A percentile compares a stretch with the other conserved stretches of the same genome.
Conservation (phyloP, 176 grass and related monocot species). For the Bonia amplexicaulis region DNA sequence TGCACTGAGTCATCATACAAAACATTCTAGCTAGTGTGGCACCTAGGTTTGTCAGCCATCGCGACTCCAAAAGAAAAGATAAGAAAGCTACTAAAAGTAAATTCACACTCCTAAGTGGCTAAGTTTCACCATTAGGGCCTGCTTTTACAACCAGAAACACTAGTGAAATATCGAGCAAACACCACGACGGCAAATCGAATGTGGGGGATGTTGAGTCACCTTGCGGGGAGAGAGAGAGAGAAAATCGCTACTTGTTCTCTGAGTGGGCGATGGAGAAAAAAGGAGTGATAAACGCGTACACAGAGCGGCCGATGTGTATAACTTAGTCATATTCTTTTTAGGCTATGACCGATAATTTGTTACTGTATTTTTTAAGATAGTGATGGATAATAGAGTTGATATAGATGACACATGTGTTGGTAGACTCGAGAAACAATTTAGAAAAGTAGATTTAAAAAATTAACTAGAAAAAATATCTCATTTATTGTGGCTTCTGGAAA, state of each 20-base stretch:
- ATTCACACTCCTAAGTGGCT: too few species aligned
- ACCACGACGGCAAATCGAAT: not conserved
- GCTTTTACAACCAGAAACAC: not conserved
- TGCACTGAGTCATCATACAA: not conserved
- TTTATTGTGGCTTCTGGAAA: too few species aligned
- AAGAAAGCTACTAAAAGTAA: not conserved
- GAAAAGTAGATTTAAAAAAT: too few species aligned
- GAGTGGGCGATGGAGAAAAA: not conserved
- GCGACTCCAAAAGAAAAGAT: not conserved
- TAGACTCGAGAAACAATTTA: too few species aligned
- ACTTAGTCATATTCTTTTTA: too few species aligned
- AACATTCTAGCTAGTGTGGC: not conserved
- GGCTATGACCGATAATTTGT: too few species aligned
- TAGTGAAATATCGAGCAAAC: not conserved
- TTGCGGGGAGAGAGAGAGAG: not conserved
- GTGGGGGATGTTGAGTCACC: not conserved
- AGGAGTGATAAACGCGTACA: conserved; percentile 18
- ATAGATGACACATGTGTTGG: too few species aligned
- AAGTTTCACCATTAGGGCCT: not conserved
- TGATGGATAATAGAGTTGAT: too few species aligned
- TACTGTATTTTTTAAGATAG: too few species aligned
- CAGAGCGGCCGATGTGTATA: not conserved
- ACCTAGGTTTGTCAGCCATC: not conserved
- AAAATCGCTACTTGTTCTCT: not conserved
- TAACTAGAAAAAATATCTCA: too few species aligned